Percentiles rank a stretch among this genome's conserved stretches.
phyloP scores from a whole-genome alignment of 2,329 filamentous ascomycete species.

The Aspergillus chevalieri region DNA sequence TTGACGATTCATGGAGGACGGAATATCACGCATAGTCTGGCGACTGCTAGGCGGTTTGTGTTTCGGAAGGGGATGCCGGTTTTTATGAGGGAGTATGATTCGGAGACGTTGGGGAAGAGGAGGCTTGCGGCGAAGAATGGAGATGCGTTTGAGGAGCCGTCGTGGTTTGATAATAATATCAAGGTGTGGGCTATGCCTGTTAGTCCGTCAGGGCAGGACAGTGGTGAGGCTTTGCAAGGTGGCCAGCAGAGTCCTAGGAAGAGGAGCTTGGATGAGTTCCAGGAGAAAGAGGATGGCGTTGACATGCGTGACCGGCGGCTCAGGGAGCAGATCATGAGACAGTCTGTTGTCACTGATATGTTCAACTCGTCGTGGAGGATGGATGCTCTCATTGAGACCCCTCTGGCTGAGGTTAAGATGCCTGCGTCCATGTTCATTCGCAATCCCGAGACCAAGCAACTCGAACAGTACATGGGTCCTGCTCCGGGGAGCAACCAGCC shows the following conservation, averaged over 20 bases:
- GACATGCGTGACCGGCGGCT: slow-evolving; percentile 16
- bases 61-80: slow-evolving; percentile 77
- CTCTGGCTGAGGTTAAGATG: slow-evolving; percentile 59
- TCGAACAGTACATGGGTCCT: slow-evolving; percentile 67
- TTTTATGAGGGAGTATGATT: slow-evolving; percentile 60
- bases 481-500: slow-evolving; percentile 46
- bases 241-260: slow-evolving; percentile 34
- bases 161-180: slow-evolving; percentile 70
- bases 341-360: slow-evolving; percentile 65
- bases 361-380: slow-evolving; percentile 70
- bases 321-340: slow-evolving; percentile 48
- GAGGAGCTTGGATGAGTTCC: slow-evolving; percentile 47
- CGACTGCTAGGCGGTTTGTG: slow-evolving; percentile 77
- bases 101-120: slow-evolving; percentile 21
- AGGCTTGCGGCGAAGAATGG: slow-evolving; percentile 7
- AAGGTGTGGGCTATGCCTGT: slow-evolving; percentile 78
- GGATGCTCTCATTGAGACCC: slow-evolving; percentile 62
- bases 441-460: slow-evolving; percentile 53
- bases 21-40: slow-evolving; percentile 74
- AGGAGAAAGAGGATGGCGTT: slow-evolving; percentile 14
- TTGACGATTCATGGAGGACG: slow-evolving; percentile 70
- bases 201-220: slow-evolving; percentile 6
- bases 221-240: slow-evolving; percentile 8
- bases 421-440: slow-evolving; percentile 66
- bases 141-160: slow-evolving; percentile 46